Percentiles rank a stretch among this genome's conserved stretches.
Evolutionary conservation across 257 asterid genomes (phyloP).

Genomic region (Plantago major): DNA sequence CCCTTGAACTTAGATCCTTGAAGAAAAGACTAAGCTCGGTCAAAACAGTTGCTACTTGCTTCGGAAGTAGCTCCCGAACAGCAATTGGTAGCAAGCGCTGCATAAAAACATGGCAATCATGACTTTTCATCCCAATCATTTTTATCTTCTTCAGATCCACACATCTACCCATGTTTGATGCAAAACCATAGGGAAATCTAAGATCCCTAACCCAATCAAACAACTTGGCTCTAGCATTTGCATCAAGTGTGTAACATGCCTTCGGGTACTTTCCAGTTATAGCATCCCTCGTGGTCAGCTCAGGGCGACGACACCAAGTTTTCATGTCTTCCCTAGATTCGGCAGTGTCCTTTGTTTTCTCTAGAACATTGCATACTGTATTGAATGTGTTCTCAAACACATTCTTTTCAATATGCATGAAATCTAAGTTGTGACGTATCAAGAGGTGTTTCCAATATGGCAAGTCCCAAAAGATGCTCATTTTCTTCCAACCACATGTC

Average conservation of each 20-base stretch:
- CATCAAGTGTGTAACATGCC: not conserved
- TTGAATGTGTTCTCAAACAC: not conserved
- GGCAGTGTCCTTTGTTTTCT: conserved; percentile 3
- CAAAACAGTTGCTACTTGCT: not conserved
- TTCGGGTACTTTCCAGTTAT: not conserved
- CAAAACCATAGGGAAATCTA: not conserved
- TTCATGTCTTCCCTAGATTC: conserved; percentile 2
- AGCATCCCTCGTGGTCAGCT: not conserved
- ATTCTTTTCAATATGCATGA: conserved; percentile 3
- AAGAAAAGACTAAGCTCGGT: not conserved
- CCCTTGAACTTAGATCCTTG: not conserved
- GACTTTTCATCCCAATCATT: not conserved
- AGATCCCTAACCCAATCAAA: not conserved
- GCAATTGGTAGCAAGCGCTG: not conserved
- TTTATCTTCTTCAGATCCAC: not conserved
- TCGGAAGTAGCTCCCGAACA: not conserved
- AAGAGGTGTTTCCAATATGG: not conserved
- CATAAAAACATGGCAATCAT: conserved; percentile 7
- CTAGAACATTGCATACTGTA: not conserved
- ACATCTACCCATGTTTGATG: conserved; percentile 1
- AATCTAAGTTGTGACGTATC: too few relatives aligned
- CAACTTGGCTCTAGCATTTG: not conserved
- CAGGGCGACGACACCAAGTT: not conserved
- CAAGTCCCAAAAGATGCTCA: not conserved
- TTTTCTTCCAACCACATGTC: not conserved